A percentile compares a stretch with the other conserved stretches of the same genome.
Conservation (phyloP, 768 basidiomycete genomes). For the Leccinum boreale region DNA sequence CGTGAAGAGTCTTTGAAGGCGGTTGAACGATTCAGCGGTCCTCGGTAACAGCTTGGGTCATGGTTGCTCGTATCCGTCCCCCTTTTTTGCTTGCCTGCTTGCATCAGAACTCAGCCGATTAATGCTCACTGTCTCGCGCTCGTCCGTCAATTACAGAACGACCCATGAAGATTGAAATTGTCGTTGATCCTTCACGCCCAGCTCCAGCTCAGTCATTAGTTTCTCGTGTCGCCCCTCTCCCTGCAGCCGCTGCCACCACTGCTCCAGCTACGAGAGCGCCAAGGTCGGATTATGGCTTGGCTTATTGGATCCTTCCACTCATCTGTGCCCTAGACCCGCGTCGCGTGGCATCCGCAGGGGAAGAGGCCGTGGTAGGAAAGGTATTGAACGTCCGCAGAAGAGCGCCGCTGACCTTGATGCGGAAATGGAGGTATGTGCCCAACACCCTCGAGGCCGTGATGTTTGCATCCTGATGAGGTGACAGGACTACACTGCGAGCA, state of each 20-base stretch:
- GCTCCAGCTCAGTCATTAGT: conserved; percentile 61
- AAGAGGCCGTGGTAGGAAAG: conserved; percentile 44
- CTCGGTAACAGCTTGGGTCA: conserved; percentile 25
- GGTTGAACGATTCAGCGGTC: conserved; percentile 24
- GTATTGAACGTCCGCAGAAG: conserved; percentile 64
- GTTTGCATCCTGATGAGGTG: neutral
- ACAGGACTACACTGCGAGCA: conserved; percentile 69
- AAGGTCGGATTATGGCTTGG: conserved; percentile 32
- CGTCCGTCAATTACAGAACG: conserved; percentile 63
- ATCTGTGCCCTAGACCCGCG: conserved; percentile 25
- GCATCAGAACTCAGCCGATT: conserved; percentile 34
- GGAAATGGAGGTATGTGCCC: conserved; percentile 85
- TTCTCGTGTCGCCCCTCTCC: conserved; percentile 79
- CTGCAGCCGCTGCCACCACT: conserved; percentile 29
- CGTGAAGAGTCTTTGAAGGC: conserved; percentile 19
- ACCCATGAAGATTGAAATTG: conserved; percentile 98
- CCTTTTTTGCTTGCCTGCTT: conserved; percentile 41
- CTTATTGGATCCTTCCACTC: neutral
- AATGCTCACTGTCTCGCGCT: conserved; percentile 33
- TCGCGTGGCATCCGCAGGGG: conserved; percentile 46
- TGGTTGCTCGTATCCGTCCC: conserved; percentile 40
- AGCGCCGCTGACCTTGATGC: conserved; percentile 90
- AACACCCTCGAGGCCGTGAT: neutral
- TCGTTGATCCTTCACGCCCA: conserved; percentile 81
- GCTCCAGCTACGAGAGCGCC: conserved; percentile 24